Evolutionary conservation across 2,329 filamentous ascomycete species (phyloP), one percentile per base, ranked within the genome.

Genomic region (Aspergillus sp.): DNA sequence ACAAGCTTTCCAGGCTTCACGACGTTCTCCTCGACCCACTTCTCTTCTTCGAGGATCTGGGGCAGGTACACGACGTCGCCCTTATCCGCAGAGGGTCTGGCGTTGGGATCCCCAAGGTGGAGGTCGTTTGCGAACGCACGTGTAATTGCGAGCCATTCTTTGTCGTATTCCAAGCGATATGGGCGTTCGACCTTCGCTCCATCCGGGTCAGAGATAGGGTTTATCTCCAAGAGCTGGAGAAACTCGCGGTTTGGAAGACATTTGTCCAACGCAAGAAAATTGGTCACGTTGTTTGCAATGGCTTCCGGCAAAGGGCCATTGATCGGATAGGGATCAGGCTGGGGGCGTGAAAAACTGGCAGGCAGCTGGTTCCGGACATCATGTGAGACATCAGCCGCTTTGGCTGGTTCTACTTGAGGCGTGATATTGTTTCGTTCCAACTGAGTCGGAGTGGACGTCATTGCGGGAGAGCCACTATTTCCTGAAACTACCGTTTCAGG

Each of bases 81-180:
- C 25, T 85, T 80, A 70, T 96, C 83, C 1, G 78, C 73, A 0
- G 89, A 82, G 0, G 84, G 76, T 41, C 77, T 75, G 1, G 84
- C 82, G 7, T 77, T 72, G 5, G 81, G 81, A 64, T 89, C 81
- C 48, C 91, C 90, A 39, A 94, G 79, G 1, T 79, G 76, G 2
- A 95, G 81, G 42, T 86, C 82, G 3, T 81, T 68, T 42, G 90
- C 86, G 71, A 98, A 96, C 7, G 88, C 89, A 44, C 94, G 90
- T 11, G 89, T 93, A 64, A 99, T 97, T 44, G 95, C 90, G 7
- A 99, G 87, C 94, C 94, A 99, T 78, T 99, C 95, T 10, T 88
- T 86, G 74, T 99, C 95, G 73, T 99, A 98, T 51, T 87, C 80
- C 0, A 97, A 82, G 10, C 79, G 81, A 66, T 86, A 84, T 1